phyloP scores from a whole-genome alignment of 2,329 filamentous ascomycete species.

The Rhynchosporium secalis region DNA sequence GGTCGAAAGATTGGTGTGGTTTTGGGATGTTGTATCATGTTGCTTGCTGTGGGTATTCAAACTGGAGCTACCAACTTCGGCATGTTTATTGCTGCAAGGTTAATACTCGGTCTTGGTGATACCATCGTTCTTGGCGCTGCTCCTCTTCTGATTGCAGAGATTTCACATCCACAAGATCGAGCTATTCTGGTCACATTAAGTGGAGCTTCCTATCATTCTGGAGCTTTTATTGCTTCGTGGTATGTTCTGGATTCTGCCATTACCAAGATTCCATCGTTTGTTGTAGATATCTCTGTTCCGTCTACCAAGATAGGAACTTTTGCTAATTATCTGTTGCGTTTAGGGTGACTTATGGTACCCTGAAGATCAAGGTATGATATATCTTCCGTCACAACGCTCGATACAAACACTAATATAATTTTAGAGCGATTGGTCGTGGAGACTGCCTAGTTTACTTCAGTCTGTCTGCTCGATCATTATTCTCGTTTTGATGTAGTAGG shows the following conservation, averaged over 20 bases:
- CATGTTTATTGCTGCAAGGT: conserved; percentile 46
- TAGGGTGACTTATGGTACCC: conserved; percentile 39
- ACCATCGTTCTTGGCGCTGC: conserved; percentile 31
- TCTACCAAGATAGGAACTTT: too few species aligned
- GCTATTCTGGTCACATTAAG: conserved; percentile 47
- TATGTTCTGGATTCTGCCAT: too few species aligned
- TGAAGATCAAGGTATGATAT: conserved; percentile 1
- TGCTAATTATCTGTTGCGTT: too few species aligned
- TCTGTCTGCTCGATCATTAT: conserved; percentile 10
- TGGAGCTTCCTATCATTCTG: conserved; percentile 46
- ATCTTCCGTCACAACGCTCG: too few species aligned
- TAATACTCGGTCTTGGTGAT: conserved; percentile 40
- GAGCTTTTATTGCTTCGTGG: conserved; percentile 49
- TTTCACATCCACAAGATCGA: conserved; percentile 49
- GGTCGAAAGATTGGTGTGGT: conserved; percentile 49
- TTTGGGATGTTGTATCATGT: conserved; percentile 46
- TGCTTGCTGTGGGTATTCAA: conserved; percentile 45
- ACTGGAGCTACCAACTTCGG: conserved; percentile 42
- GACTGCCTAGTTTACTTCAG: conserved; percentile 19
- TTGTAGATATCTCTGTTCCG: too few species aligned
- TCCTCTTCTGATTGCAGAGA: conserved; percentile 45
- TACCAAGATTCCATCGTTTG: too few species aligned
- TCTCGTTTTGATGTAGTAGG: conserved; percentile 12
- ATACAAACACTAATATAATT: neutral
- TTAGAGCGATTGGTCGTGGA: conserved; percentile 20